A percentile compares a stretch with the other conserved stretches of the same genome.
Conservation (phyloP, 768 basidiomycete genomes). For the Amyloporia xantha region DNA sequence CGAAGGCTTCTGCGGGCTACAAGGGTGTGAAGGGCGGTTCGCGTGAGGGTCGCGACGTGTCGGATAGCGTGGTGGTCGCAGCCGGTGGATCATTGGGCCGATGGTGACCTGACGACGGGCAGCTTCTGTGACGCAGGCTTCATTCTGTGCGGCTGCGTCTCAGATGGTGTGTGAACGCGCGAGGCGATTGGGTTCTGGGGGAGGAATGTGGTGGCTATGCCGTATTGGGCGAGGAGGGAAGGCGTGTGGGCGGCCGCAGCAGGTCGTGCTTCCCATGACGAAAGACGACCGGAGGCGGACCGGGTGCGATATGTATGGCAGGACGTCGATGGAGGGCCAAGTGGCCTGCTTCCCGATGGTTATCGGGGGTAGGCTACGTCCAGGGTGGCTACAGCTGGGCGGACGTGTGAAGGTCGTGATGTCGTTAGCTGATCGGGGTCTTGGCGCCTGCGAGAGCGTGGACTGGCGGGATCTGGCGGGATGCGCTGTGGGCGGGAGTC, state of each 20-base stretch:
- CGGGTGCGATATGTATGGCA: not conserved
- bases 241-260: not conserved
- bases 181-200: not conserved
- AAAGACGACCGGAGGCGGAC: not conserved
- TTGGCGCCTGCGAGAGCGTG: not conserved
- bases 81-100: too few species aligned
- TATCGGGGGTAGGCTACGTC: not conserved
- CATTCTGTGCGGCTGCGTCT: not conserved
- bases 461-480: not conserved
- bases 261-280: not conserved
- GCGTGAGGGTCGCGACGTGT: too few species aligned
- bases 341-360: not conserved
- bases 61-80: not conserved
- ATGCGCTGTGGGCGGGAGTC: not conserved
- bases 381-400: not conserved
- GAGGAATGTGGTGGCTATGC: not conserved
- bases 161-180: not conserved
- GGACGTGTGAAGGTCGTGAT: not conserved
- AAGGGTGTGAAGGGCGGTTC: too few species aligned
- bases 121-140: not conserved
- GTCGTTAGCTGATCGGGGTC: not conserved
- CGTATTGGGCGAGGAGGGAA: not conserved
- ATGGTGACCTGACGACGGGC: not conserved
- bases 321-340: not conserved
- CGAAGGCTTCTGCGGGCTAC: too few species aligned